Percentiles rank a stretch among this genome's conserved stretches.
These are phyloP conservation scores for Mariannaea sp. DNA, from an alignment of 2,329 filamentous ascomycete species.

Conservation along the genomic window DNA sequence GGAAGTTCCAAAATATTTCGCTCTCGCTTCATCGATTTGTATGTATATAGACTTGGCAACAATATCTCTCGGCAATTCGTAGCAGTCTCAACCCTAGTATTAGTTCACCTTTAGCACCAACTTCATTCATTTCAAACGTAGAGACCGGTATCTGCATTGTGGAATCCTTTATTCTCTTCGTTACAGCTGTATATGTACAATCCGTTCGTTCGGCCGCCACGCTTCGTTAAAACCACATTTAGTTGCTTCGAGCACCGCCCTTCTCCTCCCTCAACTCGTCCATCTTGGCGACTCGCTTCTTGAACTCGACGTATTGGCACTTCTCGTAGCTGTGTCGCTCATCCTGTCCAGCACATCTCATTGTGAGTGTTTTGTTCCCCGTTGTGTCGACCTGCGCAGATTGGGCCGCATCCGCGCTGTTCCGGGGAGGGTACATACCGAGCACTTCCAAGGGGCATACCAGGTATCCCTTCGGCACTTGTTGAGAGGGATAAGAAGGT, in stretches of 20 bases:
- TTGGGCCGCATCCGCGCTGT: neutral
- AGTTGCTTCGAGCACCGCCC: slow-evolving; percentile 85
- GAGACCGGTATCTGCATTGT: slow-evolving; percentile 22
- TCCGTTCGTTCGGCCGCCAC: slow-evolving; percentile 30
- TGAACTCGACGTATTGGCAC: slow-evolving; percentile 99
- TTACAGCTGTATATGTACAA: slow-evolving; percentile 41
- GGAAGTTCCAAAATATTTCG: slow-evolving; percentile 3
- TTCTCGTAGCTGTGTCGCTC: slow-evolving; percentile 99
- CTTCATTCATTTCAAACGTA: slow-evolving; percentile 9
- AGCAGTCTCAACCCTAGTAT: neutral
- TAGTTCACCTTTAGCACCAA: neutral
- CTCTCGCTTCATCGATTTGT: neutral
- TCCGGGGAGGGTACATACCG: slow-evolving; percentile 63
- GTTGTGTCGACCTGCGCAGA: neutral
- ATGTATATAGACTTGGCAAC: neutral
- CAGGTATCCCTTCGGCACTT: slow-evolving; percentile 89
- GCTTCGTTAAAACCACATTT: slow-evolving; percentile 34
- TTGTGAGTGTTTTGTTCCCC: slow-evolving; percentile 31
- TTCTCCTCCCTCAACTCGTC: slow-evolving; percentile 89
- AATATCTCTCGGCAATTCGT: neutral
- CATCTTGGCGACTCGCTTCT: slow-evolving; percentile 98
- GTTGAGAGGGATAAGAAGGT: slow-evolving; percentile 94
- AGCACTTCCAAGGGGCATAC: slow-evolving; percentile 97
- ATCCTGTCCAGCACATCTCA: slow-evolving; percentile 63
- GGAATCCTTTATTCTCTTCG: slow-evolving; percentile 38